Evolutionary conservation across 176 grass and related monocot genomes (phyloP).

Genomic region (Zea luxurians): DNA sequence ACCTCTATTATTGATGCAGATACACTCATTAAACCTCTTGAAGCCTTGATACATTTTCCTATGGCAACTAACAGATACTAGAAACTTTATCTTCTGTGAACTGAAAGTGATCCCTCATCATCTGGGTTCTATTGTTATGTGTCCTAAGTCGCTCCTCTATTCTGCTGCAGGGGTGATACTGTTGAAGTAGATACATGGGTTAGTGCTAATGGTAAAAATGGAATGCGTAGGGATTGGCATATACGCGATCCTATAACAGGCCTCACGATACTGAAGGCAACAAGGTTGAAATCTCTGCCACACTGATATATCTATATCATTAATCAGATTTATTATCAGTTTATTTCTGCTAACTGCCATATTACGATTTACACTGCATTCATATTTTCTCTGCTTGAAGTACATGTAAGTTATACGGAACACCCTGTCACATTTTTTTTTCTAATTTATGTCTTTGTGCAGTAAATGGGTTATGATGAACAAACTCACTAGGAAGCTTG

Average conservation of each 20-base stretch:
- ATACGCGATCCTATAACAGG: constrained; percentile 74
- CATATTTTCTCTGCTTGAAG: neutral
- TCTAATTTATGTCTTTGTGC: constrained; percentile 32
- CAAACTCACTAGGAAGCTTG: constrained; percentile 79
- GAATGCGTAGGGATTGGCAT: constrained; percentile 95
- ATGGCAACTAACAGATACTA: neutral
- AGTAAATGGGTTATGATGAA: constrained; percentile 99
- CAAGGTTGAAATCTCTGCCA: constrained; percentile 54
- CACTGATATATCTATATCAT: neutral
- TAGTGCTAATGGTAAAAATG: constrained; percentile 85
- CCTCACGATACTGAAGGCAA: constrained; percentile 77
- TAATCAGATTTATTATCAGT: neutral
- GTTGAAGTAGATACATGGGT: constrained; percentile 95
- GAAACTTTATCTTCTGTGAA: neutral
- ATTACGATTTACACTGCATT: constrained; percentile 6
- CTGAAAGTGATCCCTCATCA: neutral
- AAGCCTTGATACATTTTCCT: constrained; percentile 12
- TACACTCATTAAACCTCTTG: neutral
- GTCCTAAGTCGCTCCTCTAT: constrained; percentile 31
- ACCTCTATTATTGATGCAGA: constrained; percentile 11
- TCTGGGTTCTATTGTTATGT: neutral
- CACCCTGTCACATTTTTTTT: constrained; percentile 6
- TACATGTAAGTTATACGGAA: neutral
- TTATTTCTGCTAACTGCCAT: constrained; percentile 5
- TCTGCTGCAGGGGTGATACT: constrained; percentile 77